Percentiles rank a stretch among this genome's conserved stretches.
Conservation (phyloP, 2,329 filamentous ascomycete genomes). For the Parasarocladium wereldwijsianum region DNA sequence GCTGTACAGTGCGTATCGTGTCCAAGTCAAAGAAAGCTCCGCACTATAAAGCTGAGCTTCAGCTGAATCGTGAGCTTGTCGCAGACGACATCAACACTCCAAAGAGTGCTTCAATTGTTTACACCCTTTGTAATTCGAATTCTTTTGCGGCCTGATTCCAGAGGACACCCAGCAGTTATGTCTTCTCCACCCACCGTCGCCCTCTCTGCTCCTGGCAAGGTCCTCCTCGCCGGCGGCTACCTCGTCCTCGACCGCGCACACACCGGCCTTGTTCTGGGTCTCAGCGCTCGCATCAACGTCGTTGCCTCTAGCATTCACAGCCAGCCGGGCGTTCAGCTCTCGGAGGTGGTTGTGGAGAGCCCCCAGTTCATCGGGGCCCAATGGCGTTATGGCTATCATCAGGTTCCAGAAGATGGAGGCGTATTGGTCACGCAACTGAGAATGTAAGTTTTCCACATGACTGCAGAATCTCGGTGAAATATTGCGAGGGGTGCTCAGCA, state of each 20-base stretch:
- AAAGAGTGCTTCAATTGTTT: too few relatives aligned
- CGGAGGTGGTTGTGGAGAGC: constrained; percentile 72
- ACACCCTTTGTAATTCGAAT: neutral
- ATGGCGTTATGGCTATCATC: constrained; percentile 75
- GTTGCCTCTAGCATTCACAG: constrained; percentile 42
- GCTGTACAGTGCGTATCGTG: too few relatives aligned
- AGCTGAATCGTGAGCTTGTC: too few relatives aligned
- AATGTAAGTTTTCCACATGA: constrained; percentile 51
- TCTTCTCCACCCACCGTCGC: constrained; percentile 36
- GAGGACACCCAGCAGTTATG: constrained; percentile 10
- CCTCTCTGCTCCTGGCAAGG: constrained; percentile 90
- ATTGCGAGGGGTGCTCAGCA: too few relatives aligned
- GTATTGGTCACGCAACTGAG: constrained; percentile 68
- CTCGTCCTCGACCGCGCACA: constrained; percentile 81
- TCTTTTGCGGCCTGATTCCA: too few relatives aligned
- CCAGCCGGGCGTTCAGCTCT: constrained; percentile 46
- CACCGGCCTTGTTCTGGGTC: constrained; percentile 58
- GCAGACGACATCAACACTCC: too few relatives aligned
- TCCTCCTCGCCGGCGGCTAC: constrained; percentile 87
- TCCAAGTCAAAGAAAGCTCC: constrained; percentile 1
- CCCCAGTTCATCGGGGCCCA: constrained; percentile 79
- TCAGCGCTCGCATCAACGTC: constrained; percentile 54
- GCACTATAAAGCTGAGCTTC: constrained; percentile 1
- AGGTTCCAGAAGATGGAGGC: constrained; percentile 57
- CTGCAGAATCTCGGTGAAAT: too few relatives aligned